Evolutionary conservation across 768 basidiomycete species (phyloP).

Genomic region (Tylopilus balloui): DNA sequence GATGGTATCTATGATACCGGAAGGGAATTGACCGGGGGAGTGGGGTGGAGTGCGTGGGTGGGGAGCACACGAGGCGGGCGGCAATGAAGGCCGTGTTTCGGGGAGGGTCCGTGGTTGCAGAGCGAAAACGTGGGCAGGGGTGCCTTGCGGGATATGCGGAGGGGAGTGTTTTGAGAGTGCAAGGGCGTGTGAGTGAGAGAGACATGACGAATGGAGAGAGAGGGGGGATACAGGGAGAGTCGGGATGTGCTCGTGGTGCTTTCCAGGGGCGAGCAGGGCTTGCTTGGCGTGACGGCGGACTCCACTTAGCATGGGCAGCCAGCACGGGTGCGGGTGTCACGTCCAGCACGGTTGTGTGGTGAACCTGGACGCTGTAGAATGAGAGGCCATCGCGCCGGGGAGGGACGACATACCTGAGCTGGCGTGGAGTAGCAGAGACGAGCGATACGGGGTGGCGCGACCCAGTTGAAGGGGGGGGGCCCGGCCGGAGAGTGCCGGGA

Average conservation of each 20-base stretch:
- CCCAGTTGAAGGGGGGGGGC: too few relatives aligned
- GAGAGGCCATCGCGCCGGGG: not conserved
- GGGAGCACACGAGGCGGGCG: not conserved
- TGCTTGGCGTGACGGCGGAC: constrained; percentile 48
- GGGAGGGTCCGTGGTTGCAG: not conserved
- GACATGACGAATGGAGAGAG: constrained; percentile 23
- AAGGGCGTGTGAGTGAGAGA: constrained; percentile 14
- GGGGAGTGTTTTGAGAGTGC: constrained; percentile 10
- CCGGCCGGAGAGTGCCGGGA: not conserved
- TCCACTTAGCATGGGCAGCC: constrained; percentile 75
- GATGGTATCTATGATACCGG: constrained; percentile 24
- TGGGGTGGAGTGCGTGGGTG: not conserved
- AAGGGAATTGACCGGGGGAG: constrained; percentile 19
- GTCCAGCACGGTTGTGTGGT: constrained; percentile 35
- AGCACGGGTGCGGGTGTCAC: constrained; percentile 35
- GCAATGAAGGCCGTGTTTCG: not conserved
- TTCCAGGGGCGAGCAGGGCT: constrained; percentile 25
- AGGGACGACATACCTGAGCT: constrained; percentile 5
- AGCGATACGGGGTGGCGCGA: too few relatives aligned
- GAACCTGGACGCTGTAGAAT: constrained; percentile 6
- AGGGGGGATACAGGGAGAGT: not conserved
- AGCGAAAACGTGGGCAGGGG: constrained; percentile 2
- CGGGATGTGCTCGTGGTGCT: constrained; percentile 9
- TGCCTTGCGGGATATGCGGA: constrained; percentile 4
- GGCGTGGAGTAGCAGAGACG: too few relatives aligned